Percentiles rank a stretch among this genome's conserved stretches.
Conservation (phyloP, 768 basidiomycete species). For the Cyclocybe aegerita region DNA sequence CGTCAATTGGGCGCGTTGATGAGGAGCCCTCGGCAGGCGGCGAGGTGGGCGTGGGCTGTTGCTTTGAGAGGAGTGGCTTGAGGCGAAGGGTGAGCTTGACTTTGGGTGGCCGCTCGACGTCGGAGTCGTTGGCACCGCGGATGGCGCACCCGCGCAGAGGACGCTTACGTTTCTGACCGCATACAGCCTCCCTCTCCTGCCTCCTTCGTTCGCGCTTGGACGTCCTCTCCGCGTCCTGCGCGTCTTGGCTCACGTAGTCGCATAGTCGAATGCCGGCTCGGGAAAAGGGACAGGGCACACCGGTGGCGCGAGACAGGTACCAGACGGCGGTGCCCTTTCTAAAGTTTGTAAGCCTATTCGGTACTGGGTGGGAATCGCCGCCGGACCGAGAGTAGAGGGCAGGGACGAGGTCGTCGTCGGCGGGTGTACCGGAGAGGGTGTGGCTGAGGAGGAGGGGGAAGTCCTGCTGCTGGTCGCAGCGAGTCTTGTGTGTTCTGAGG, state of each 20-base stretch:
- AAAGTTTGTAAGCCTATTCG: slow-evolving; percentile 65
- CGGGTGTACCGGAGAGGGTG: slow-evolving; percentile 65
- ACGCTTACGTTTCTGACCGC: slow-evolving; percentile 45
- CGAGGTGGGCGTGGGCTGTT: slow-evolving; percentile 8
- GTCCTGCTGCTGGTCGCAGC: slow-evolving; percentile 71
- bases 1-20: slow-evolving; percentile 33
- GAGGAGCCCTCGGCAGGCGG: slow-evolving; percentile 23
- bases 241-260: slow-evolving; percentile 47
- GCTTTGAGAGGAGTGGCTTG: slow-evolving; percentile 38
- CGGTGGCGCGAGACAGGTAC: slow-evolving; percentile 76
- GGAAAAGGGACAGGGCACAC: slow-evolving; percentile 74
- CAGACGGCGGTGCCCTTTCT: slow-evolving; percentile 78
- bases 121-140: slow-evolving; percentile 31
- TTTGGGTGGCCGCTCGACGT: slow-evolving; percentile 54
- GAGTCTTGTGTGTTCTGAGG: slow-evolving; percentile 69
- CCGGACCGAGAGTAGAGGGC: slow-evolving; percentile 71
- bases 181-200: slow-evolving; percentile 24
- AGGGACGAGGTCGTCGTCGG: slow-evolving; percentile 73
- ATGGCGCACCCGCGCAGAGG: slow-evolving; percentile 36
- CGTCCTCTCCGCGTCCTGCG: neutral
- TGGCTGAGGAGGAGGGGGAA: slow-evolving; percentile 75
- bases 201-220: slow-evolving; percentile 36
- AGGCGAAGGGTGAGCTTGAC: slow-evolving; percentile 72
- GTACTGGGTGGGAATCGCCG: slow-evolving; percentile 53
- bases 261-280: slow-evolving; percentile 71